phyloP scores from a whole-genome alignment of 179 eudicot species.

The Carnegiea gigantea region DNA sequence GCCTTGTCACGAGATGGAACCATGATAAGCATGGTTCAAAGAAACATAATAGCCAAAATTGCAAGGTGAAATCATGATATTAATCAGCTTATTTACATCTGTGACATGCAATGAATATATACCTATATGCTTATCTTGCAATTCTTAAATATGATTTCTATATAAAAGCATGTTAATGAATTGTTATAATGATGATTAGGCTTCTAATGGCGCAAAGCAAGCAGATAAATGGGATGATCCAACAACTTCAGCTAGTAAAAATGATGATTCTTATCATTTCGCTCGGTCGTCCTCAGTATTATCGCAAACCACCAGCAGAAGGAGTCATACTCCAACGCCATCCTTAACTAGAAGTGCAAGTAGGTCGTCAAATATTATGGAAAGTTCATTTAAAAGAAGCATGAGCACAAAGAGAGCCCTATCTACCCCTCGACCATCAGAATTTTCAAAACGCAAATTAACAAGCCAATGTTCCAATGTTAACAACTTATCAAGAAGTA shows the following conservation, averaged over 20 bases:
- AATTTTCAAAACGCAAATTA: constrained; percentile 19
- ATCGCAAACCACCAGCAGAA: constrained; percentile 26
- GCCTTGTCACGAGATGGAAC: constrained; percentile 59
- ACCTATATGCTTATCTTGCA: no score
- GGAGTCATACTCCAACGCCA: constrained; percentile 43
- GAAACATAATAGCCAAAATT: constrained; percentile 28
- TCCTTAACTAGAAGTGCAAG: constrained; percentile 23
- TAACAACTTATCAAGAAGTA: constrained; percentile 24
- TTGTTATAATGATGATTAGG: not conserved
- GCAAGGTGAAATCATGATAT: constrained; percentile 18
- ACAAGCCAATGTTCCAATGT: constrained; percentile 19
- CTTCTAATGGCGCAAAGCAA: not conserved
- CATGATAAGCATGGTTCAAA: constrained; percentile 44
- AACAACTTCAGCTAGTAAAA: constrained; percentile 21
- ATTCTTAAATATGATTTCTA: no score
- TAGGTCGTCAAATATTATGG: constrained; percentile 17
- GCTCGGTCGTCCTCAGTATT: constrained; percentile 34
- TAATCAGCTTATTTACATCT: no score
- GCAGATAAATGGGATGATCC: constrained; percentile 26
- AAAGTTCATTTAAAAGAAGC: not conserved
- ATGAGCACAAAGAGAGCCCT: constrained; percentile 17
- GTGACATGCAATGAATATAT: no score
- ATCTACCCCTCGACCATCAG: constrained; percentile 23
- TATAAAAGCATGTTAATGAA: not conserved
- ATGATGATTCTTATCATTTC: not conserved